Base-by-base conservation (phyloP, 1,139 yeast genomes). In the Kodamaea sp. region DNA sequence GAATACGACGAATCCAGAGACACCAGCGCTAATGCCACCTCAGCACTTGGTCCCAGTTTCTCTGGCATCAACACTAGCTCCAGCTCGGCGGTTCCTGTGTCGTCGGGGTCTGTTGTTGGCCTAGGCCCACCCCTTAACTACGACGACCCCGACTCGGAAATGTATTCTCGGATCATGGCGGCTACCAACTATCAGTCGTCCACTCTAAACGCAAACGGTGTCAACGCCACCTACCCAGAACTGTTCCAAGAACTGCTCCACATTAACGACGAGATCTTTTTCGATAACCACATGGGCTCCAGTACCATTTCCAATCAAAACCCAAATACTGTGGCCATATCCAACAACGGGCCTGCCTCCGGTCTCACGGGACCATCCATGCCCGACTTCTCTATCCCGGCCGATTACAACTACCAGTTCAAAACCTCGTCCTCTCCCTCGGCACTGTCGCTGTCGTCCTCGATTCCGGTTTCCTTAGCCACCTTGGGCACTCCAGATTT, bases 401-500 rank as follows among this genome's bases (percentile, higher is more conserved):
- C 11, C 12, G 40, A 36, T 11, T 36, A 38, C 30, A 29, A 34
- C 27, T 38, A 35, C 32, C 39, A 35, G 18, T 32, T 35, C 19
- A 28, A 29, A 28, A 20, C 32, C 13, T 32, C 30, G 24, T 19
- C 32, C 15, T 42, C 47, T 4, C 42, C 47, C 4, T 29, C 45
- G 15, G 34, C 42, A 3, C 42, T 46, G 4, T 27, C 43, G 7
- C 35, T 41, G 2, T 32, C 45, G 10, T 42, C 48, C 7, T 39
- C 47, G 4, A 38, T 41, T 7, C 45, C 42, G 27, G 32, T 37
- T 25, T 31, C 42, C 8, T 31, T 18, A 6, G 25, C 28, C 15
- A 25, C 32, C 9, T n/a, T 21, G 22, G 27, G 13, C 14, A 27
- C 35, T 6, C 31, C 35, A 3, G 31, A 32, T 20, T 32, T 32